Evolutionary conservation across 805 yeast genomes (phyloP), one percentile per base, ranked within the genome.

Genomic region (Candida gorgasii): DNA sequence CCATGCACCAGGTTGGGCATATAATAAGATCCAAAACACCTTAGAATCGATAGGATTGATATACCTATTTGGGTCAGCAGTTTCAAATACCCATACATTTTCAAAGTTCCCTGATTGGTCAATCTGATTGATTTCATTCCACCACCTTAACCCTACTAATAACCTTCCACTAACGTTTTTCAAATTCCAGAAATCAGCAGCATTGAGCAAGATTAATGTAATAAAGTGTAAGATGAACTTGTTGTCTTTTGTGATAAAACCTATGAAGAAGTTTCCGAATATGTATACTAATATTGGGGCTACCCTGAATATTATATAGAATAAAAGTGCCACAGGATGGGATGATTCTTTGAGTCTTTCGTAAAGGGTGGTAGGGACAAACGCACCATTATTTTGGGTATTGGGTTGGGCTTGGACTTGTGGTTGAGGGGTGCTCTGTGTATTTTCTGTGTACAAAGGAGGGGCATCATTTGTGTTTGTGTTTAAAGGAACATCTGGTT

Each of bases 101-200:
- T 82, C 82, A 45, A 64, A 65, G 14, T 63, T 66, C 1, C 88
- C 88, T 7, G 75, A 61, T 0, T 89, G 74, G 14, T 59, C 59
- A 8, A 59, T 55, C 12, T 52, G 47, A 40, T 55, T 64, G 3
- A 68, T 61, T 59, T 92, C 97, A 59, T 92, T 93, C 97, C 98
- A 92, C 99, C 99, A 92, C 50, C 95, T 75, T 49, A 93, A 72
- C 0, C 97, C 98, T 4, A 93, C 97, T 43, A 92, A 64, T 43
- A 88, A 75, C 45, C 98, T 70, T 1, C 99, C 99, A 15, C 95
- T 74, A 18, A 92, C 86, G 62, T 92, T 92, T 59, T 92, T 93
- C 17, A 88, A 81, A 57, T 87, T 85, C 95, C 97, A 92, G 57
- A 92, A 92, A 61, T 92, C 99, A 1, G 89, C 88, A 0, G 96